phyloP scores from a whole-genome alignment of 2,329 filamentous ascomycete species.

The Eurotiales sp. region DNA sequence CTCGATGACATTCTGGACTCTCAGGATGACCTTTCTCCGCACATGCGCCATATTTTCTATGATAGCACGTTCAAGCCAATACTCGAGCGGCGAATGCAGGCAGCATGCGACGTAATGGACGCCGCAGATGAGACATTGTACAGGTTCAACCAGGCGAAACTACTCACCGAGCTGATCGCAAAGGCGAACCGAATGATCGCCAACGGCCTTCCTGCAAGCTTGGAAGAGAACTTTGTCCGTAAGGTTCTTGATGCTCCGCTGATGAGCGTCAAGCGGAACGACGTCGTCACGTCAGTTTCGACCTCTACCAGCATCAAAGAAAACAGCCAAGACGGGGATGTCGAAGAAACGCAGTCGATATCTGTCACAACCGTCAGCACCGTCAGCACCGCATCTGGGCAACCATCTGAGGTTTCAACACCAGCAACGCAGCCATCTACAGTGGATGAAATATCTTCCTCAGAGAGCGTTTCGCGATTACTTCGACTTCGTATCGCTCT shows the following conservation, averaged over 20 bases:
- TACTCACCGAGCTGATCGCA: slow-evolving; percentile 59
- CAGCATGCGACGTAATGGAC: slow-evolving; percentile 76
- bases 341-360: slow-evolving; percentile 29
- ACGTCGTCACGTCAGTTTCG: slow-evolving; percentile 26
- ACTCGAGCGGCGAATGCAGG: slow-evolving; percentile 63
- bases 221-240: slow-evolving; percentile 81
- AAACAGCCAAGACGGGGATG: slow-evolving; percentile 25
- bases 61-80: slow-evolving; percentile 38
- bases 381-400: slow-evolving; percentile 23
- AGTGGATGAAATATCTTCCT: slow-evolving; percentile 23
- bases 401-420: slow-evolving; percentile 33
- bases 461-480: slow-evolving; percentile 39
- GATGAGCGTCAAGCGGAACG: slow-evolving; percentile 61
- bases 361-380: slow-evolving; percentile 27
- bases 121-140: slow-evolving; percentile 84
- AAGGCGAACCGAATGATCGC: slow-evolving; percentile 71
- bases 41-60: slow-evolving; percentile 39
- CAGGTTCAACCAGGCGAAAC: slow-evolving; percentile 68
- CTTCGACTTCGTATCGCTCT: slow-evolving; percentile 49
- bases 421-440: slow-evolving; percentile 34
- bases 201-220: slow-evolving; percentile 65
- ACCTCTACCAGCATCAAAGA: slow-evolving; percentile 26
- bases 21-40: slow-evolving; percentile 38
- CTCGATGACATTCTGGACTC: slow-evolving; percentile 49
- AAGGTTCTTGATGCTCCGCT: slow-evolving; percentile 74